Evolutionary conservation across 176 grass and related monocot species (phyloP), one percentile per base, ranked within the genome.

Genomic region (Triticum dicoccoides): DNA sequence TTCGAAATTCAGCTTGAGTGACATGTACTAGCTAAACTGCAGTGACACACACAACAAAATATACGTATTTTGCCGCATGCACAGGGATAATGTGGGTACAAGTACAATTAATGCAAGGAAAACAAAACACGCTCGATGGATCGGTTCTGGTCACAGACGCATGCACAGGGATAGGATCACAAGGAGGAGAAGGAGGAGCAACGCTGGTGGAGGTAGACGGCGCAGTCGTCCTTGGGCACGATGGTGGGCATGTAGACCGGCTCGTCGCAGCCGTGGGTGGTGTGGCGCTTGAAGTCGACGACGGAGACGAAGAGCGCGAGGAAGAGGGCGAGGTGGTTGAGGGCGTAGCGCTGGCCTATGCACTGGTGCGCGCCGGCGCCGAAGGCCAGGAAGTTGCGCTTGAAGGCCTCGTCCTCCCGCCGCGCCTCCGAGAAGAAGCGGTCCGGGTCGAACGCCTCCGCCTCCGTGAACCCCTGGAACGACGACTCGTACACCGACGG

Each of bases 351-450:
- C 69, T 98, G 93, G 6, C 96, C 96, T 5, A 94, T 37, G 89
- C 96, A 98, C 84, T 92, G 96, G 96, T 98, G 96, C 27, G 90
- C 5, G 15, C 93, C 96, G 5, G 96, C 91, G 14, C 96, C 96
- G 85, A 98, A 98, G 15, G 91, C 93, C 14, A 98, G 78, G 84
- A 92, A 95, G 85, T 92, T 87, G 47, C 91, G 87, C 90, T 89
- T 98, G 86, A 83, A 90, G 29, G 82, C 68, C 77, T 89, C 83
- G 81, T 98, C 96, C 91, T 98, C 95, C 84, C 87, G 65, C 10
- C 91, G 85, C 2, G 38, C 34, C 59, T 95, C 91, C 0, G 70
- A 86, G 90, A 97, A 97, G 88, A 97, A 97, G 3, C 96, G 90
- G 0, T 94, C 96, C 41, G 96, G 96, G 78, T 98, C 91, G 87